These are phyloP conservation scores for Silene noctiflora DNA, from an alignment of 179 eudicot genomes.

Conservation along the genomic window DNA sequence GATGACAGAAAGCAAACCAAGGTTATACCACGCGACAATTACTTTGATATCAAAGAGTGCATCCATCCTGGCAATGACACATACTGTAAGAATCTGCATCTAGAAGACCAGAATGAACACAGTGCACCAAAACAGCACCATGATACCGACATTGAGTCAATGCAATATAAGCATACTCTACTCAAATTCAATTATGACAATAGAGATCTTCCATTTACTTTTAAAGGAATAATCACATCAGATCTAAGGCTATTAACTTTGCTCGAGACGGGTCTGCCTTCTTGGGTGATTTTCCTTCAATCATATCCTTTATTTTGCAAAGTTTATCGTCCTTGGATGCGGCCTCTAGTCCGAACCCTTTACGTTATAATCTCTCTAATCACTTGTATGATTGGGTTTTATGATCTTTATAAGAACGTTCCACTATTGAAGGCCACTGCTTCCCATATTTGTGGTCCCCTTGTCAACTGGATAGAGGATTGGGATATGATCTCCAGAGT, in stretches of 20 bases:
- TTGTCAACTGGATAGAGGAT: constrained; percentile 79
- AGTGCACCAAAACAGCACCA: constrained; percentile 13
- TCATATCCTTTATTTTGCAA: constrained; percentile 88
- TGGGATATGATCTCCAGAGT: constrained; percentile 89
- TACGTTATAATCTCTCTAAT: constrained; percentile 62
- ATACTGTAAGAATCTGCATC: constrained; percentile 19
- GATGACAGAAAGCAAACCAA: constrained; percentile 16
- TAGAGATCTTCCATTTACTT: constrained; percentile 70
- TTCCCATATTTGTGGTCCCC: constrained; percentile 76
- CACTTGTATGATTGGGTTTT: constrained; percentile 84
- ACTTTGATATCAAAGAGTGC: constrained; percentile 32
- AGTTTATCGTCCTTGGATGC: constrained; percentile 94
- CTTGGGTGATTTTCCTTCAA: constrained; percentile 93
- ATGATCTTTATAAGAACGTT: constrained; percentile 85
- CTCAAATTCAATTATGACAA: constrained; percentile 68
- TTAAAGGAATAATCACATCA: constrained; percentile 59
- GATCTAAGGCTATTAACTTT: constrained; percentile 69
- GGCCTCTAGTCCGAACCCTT: constrained; percentile 72
- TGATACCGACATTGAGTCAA: constrained; percentile 33
- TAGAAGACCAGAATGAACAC: constrained; percentile 21
- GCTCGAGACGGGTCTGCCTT: constrained; percentile 87
- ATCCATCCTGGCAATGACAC: constrained; percentile 14
- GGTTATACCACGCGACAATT: constrained; percentile 20
- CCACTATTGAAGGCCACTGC: constrained; percentile 85
- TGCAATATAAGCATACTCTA: constrained; percentile 60